Evolutionary conservation across 163 green algal species (phyloP).

Genomic region (Botryococcus braunii): DNA sequence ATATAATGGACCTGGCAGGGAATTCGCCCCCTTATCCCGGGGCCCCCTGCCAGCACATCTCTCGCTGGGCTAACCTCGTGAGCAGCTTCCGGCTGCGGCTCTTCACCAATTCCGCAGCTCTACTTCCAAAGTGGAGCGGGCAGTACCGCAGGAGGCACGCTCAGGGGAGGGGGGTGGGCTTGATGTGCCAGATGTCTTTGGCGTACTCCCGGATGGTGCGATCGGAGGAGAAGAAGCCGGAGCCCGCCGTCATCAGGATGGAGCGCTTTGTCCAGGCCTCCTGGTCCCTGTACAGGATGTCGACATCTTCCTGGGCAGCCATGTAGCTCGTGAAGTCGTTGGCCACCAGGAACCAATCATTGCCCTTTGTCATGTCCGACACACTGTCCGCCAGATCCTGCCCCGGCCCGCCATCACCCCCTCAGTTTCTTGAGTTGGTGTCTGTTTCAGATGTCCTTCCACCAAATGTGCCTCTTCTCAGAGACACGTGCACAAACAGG

Average conservation of each 20-base stretch:
- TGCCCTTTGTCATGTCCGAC: slow-evolving; percentile 79
- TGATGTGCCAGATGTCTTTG: slow-evolving; percentile 75
- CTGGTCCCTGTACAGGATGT: slow-evolving; percentile 43
- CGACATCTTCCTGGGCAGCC: slow-evolving; percentile 71
- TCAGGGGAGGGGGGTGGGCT: slow-evolving; percentile 23
- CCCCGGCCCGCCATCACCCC: no score
- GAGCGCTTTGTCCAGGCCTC: slow-evolving; percentile 60
- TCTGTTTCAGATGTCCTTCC: no score
- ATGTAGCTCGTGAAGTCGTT: slow-evolving; percentile 96
- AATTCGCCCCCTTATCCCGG: no score
- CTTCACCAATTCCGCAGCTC: no score
- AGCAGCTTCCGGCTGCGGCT: no score
- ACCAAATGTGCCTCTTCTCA: no score
- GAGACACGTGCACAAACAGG: no score
- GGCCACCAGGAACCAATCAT: slow-evolving; percentile 97
- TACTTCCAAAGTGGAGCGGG: background rate
- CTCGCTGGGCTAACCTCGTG: no score
- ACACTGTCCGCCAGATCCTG: slow-evolving; percentile 76
- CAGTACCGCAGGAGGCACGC: background rate
- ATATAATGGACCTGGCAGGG: no score
- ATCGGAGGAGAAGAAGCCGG: slow-evolving; percentile 93
- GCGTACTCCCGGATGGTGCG: slow-evolving; percentile 95
- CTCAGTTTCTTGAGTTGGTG: no score
- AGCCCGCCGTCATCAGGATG: slow-evolving; percentile 89
- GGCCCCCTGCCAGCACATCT: no score